Evolutionary conservation across 2,329 filamentous ascomycete genomes (phyloP).

Genomic region (Pseudogymnoascus sp.): DNA sequence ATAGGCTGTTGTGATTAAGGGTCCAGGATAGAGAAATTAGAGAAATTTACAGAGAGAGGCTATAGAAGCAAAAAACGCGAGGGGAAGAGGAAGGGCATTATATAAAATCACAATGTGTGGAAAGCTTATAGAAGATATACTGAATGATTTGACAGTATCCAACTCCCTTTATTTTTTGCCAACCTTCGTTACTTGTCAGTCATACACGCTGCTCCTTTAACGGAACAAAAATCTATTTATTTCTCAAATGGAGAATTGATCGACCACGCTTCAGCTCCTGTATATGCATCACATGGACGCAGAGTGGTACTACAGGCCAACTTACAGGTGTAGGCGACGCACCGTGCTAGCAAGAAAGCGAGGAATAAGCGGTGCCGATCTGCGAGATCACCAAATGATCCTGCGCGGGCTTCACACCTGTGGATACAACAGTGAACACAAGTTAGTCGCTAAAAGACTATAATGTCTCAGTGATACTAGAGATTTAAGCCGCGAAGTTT

Average conservation of each 20-base stretch:
- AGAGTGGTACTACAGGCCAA: neutral
- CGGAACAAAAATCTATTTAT: too few species aligned
- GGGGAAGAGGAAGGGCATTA: neutral
- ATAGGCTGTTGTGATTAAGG: slow-evolving; percentile 37
- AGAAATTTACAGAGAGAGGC: slow-evolving; percentile 21
- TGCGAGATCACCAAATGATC: neutral
- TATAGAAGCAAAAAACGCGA: slow-evolving; percentile 17
- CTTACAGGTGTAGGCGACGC: neutral
- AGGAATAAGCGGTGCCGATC: neutral
- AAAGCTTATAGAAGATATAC: neutral
- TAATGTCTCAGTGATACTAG: neutral
- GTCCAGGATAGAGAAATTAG: slow-evolving; percentile 39
- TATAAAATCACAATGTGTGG: neutral
- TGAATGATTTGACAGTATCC: neutral
- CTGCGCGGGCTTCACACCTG: neutral
- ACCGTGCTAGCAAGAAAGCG: neutral
- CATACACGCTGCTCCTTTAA: neutral
- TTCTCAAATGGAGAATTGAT: neutral
- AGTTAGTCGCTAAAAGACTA: neutral
- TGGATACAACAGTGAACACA: neutral
- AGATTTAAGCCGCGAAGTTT: neutral
- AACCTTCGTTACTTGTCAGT: neutral
- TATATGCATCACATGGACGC: neutral
- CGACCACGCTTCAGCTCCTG: neutral
- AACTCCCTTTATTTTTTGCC: neutral